Base-by-base conservation (phyloP, 495 filamentous ascomycete genomes). In the Hypoxylon subgilvum region DNA sequence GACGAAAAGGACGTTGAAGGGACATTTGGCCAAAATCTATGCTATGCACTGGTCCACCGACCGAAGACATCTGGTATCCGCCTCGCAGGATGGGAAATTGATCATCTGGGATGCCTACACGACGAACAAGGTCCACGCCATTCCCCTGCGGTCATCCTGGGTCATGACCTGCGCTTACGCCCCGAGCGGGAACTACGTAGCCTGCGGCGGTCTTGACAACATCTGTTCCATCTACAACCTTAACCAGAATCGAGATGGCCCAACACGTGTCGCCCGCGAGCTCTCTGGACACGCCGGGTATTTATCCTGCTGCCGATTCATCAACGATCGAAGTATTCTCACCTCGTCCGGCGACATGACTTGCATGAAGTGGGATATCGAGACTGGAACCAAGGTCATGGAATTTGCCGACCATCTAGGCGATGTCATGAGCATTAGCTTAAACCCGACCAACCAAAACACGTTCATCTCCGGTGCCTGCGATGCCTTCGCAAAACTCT, bases 41-140 rank as follows among this genome's bases (percentile, higher is more conserved):
- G 68, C 94, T 59, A 98, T 98, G 94, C 95, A 98, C 79, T 98
- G 94, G 94, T 97, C 95, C 14, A 98, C 95, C 55, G 94, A 98
- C 77, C 87, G 94, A 69, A 89, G 94, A 75, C 95, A 97, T 76
- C 84, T 98, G 52, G 94, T 98, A 31, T 98, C 94, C 6, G 94
- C 94, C 57, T 98, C 94, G 61, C 94, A 98, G 75, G 94, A 98
- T 69, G 94, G 94, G 71, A 98, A 98, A 81, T 86, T 98, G 61
- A 98, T 98, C 74, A 97, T 98, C 68, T 98, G 94, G 94, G 94
- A 98, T 75, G 94, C 94, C 34, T 98, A 98, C 81, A 97, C 94
- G 52, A 97, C 94, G 52, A 98, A 98, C 79, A 98, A 98, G 72
- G 94, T 98, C 23, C 94, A 98, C 79, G 94, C 94, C 72, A 98